Base-by-base conservation (phyloP, 768 basidiomycete species). In the Arthromyces matolae region DNA sequence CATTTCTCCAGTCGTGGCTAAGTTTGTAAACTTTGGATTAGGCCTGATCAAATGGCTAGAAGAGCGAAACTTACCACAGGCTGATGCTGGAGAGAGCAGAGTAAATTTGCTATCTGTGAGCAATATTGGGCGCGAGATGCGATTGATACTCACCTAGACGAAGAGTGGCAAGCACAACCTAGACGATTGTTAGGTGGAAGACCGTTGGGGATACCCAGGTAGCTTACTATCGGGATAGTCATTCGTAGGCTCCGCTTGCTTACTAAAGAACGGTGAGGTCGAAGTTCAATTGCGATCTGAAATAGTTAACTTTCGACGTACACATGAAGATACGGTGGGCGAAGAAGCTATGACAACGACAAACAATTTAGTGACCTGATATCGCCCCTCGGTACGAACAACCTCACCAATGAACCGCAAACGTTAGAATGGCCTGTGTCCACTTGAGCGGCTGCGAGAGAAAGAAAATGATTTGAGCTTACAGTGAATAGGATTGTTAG, bases 381-480 rank as follows among this genome's bases (percentile, higher is more conserved):
- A 10, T 20, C 19, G 29, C 13, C 9, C 5, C 29, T 38, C n/a
- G n/a, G n/a, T n/a, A n/a, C n/a, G n/a, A n/a, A n/a, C n/a, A 5
- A 12, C 6, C 56, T 25, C 49, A 75, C 72, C 72, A 71, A 33
- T 74, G 73, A 8, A 73, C 71, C 4, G 67, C 58, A 33, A 73
- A 71, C 8, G 72, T 73, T 4, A 73, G 52, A 24, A 72, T 44
- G 1, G 70, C 72, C 72, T 67, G 16, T 19, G n/a, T n/a, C 12
- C n/a, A 13, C 19, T 35, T 10, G 14, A 27, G 23, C 18, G 33
- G 3, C 4, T 32, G 22, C 20, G 33, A 45, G 38, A 23, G 25
- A n/a, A 25, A 4, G 4, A 22, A 19, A 24, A 25, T 13, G 25
- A 18, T 20, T 8, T 13, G 13, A n/a, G 45, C 61, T 19, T 27